Percentiles rank a stretch among this genome's conserved stretches.
These are phyloP conservation scores for Zygotorulaspora danielsina DNA, from an alignment of 805 yeast species.

Conservation along the genomic window DNA sequence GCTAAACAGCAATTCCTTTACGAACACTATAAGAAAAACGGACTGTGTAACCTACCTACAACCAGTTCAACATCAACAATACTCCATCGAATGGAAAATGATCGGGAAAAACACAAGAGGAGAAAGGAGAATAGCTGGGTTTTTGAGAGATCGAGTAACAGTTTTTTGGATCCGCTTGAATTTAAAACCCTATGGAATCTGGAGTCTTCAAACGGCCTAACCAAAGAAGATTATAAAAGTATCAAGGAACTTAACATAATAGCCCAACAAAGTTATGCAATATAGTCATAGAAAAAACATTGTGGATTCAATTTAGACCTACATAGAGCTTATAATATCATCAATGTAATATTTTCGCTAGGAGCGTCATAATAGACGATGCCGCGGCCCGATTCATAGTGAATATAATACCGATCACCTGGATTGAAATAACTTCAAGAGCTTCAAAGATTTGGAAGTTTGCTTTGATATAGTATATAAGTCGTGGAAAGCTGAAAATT, in stretches of 20 bases:
- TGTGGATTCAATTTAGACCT: too few relatives aligned
- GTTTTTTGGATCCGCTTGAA: slow-evolving; percentile 41
- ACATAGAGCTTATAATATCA: too few relatives aligned
- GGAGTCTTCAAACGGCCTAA: slow-evolving; percentile 33
- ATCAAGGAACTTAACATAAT: slow-evolving; percentile 53
- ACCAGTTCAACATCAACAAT: slow-evolving; percentile 47
- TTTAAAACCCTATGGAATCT: slow-evolving; percentile 45
- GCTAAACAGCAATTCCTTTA: slow-evolving; percentile 14
- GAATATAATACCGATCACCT: too few relatives aligned
- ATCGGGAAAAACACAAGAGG: slow-evolving; percentile 84
- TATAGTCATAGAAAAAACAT: background rate
- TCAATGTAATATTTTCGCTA: too few relatives aligned
- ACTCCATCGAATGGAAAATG: slow-evolving; percentile 81
- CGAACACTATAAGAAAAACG: slow-evolving; percentile 10
- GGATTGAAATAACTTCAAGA: too few relatives aligned
- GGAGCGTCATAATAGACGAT: too few relatives aligned
- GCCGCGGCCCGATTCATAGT: too few relatives aligned
- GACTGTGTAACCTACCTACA: slow-evolving; percentile 7
- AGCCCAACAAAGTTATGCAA: slow-evolving; percentile 47
- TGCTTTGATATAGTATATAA: too few relatives aligned
- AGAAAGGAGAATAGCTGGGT: slow-evolving; percentile 80
- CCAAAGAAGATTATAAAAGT: slow-evolving; percentile 46
- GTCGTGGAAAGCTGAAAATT: too few relatives aligned
- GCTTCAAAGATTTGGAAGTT: too few relatives aligned
- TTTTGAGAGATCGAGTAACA: slow-evolving; percentile 42